phyloP scores from a whole-genome alignment of 1,284 basidiomycete species.

The Puccinia hordei region DNA sequence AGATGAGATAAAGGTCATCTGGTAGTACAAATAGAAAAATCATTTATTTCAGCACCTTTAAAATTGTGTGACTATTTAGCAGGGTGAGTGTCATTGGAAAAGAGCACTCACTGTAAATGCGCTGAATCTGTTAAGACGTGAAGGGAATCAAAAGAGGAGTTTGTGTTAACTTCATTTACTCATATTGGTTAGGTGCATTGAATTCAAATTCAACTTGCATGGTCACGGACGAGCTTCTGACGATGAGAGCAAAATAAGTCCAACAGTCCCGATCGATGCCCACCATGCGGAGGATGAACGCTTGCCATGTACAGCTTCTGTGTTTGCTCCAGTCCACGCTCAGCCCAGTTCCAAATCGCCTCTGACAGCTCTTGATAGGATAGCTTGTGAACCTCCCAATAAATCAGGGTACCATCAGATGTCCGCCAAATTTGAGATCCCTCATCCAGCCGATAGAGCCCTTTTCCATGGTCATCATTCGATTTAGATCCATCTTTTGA shows the following conservation, averaged over 20 bases:
- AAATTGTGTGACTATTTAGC: neutral
- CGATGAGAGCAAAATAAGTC: conserved; percentile 41
- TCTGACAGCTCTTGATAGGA: conserved; percentile 20
- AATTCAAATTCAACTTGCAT: conserved; percentile 11
- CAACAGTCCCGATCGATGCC: conserved; percentile 31
- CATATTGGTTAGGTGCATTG: neutral
- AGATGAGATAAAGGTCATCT: conserved; percentile 42
- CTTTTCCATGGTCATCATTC: neutral
- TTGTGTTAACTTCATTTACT: neutral
- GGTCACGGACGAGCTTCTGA: conserved; percentile 34
- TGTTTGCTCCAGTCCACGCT: conserved; percentile 25
- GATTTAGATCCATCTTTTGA: neutral
- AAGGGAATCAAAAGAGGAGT: neutral
- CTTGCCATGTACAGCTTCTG: conserved; percentile 19
- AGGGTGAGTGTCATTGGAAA: neutral
- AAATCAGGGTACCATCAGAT: conserved; percentile 18
- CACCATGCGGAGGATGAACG: conserved; percentile 22
- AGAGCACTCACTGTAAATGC: conserved; percentile 31
- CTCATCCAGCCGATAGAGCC: conserved; percentile 27
- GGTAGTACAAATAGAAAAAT: neutral
- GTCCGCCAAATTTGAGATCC: conserved; percentile 38
- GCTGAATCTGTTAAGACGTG: conserved; percentile 17
- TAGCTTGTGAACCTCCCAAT: conserved; percentile 37
- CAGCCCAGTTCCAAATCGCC: conserved; percentile 41
- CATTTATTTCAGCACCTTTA: neutral